Conservation (phyloP, 225 moss, liverwort and hornwort species). For the Marchantia polymorpha region DNA sequence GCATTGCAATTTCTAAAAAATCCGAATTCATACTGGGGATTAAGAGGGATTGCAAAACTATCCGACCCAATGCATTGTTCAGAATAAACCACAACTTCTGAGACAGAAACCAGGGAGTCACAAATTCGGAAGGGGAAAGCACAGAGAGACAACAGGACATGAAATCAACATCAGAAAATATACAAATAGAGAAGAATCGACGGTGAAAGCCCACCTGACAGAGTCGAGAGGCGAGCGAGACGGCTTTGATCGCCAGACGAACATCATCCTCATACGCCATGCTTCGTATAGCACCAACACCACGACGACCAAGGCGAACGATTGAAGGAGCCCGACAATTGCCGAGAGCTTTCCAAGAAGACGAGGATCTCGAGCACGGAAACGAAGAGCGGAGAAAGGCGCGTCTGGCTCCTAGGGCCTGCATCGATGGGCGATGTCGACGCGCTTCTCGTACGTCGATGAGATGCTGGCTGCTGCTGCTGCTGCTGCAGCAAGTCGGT, state of each 20-base stretch:
- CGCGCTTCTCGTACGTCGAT: too few relatives aligned
- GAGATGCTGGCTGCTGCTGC: too few relatives aligned
- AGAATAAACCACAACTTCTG: too few relatives aligned
- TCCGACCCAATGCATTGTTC: too few relatives aligned
- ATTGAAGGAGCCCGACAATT: not conserved
- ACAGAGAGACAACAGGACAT: too few relatives aligned
- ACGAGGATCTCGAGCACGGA: not conserved
- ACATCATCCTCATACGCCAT: constrained; percentile 57
- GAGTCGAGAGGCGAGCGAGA: constrained; percentile 77
- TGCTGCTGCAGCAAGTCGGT: too few relatives aligned
- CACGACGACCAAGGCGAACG: not conserved
- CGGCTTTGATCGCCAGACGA: constrained; percentile 64
- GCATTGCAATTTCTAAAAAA: too few relatives aligned
- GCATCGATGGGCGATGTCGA: not conserved
- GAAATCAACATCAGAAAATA: not conserved
- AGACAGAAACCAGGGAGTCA: too few relatives aligned
- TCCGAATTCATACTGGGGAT: too few relatives aligned
- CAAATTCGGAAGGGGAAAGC: too few relatives aligned
- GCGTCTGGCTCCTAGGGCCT: constrained; percentile 6
- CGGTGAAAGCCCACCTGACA: constrained; percentile 45
- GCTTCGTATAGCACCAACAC: not conserved
- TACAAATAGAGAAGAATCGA: not conserved
- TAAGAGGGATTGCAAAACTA: too few relatives aligned
- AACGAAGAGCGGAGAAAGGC: not conserved
- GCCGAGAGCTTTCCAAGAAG: not conserved